These are phyloP conservation scores for Antrodiella citrinella DNA, from an alignment of 768 basidiomycete genomes.

Conservation along the genomic window DNA sequence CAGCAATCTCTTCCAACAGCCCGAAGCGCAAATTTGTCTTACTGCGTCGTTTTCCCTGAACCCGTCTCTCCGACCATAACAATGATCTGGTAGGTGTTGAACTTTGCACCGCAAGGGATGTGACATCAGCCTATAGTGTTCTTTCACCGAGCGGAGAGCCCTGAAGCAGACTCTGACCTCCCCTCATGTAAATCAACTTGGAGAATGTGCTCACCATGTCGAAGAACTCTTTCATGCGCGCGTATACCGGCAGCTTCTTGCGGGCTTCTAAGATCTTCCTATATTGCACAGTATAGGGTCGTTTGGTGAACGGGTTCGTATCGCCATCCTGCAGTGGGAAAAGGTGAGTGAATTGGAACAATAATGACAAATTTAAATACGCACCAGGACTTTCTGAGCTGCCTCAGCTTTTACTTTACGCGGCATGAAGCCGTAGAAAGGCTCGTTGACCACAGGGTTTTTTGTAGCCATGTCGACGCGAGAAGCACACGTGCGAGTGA, in stretches of 20 bases:
- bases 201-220: slow-evolving; percentile 56
- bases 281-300: slow-evolving; percentile 71
- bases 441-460: slow-evolving; percentile 7
- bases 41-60: slow-evolving; percentile 95
- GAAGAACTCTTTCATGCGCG: slow-evolving; percentile 90
- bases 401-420: slow-evolving; percentile 17
- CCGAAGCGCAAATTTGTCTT: no score
- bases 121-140: slow-evolving; percentile 19
- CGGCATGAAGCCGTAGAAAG: slow-evolving; percentile 20
- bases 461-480: not conserved
- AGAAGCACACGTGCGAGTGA: not conserved
- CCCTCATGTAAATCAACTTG: slow-evolving; percentile 8
- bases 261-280: slow-evolving; percentile 78
- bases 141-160: slow-evolving; percentile 13
- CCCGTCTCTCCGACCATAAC: slow-evolving; percentile 94
- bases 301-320: slow-evolving; percentile 83
- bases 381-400: slow-evolving; percentile 19
- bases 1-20: slow-evolving; percentile 9
- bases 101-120: slow-evolving; percentile 31
- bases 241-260: slow-evolving; percentile 84
- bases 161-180: slow-evolving; percentile 24
- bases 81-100: slow-evolving; percentile 74
- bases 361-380: no score
- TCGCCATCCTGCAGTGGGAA: slow-evolving; percentile 52
- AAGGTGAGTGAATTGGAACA: not conserved